Base-by-base conservation (phyloP, 176 grass and related monocot genomes). In the Aegilops tauschii region DNA sequence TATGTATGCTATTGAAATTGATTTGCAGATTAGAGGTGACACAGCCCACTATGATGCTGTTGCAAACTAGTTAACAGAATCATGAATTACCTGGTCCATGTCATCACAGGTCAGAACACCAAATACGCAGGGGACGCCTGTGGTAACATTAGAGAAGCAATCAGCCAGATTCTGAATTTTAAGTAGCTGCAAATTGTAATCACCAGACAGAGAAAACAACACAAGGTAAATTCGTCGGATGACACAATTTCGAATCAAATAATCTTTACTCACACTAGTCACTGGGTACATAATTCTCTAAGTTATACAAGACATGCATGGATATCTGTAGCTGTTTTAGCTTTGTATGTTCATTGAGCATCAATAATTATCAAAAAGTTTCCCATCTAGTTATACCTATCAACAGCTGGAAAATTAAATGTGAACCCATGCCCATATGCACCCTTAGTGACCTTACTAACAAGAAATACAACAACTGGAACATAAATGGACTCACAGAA, bases 41-140 rank as follows among this genome's bases (percentile, higher is more conserved):
- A 96, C 97, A 77, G 92, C 90, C 45, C 97, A 99, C 39, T 96
- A 99, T 87, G 92, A 99, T 90, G 94, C 97, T 67, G 97, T 96
- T 79, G 94, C 92, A 86, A 99, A 99, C 84, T 94, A 45, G 44
- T 11, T 45, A 45, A 45, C 44, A 45, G 44, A 76, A 77, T 27
- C 30, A 82, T 75, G 1, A 81, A 82, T 80, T 91, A 95, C 97
- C 97, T 99, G 97, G 16, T 99, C 97, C 97, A 99, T 99, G 80
- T 99, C 94, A 92, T 99, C 97, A 72, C 97, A 99, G 10, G 97
- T 99, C 72, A 99, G 77, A 82, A 99, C 94, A 91, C 92, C 97
- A 85, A 99, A 99, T 86, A 99, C 67, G 29, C 97, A 99, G 74
- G 97, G 97, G 47, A 93, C 71, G 47, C 87, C 94, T 96, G 89